Conservation (phyloP, 2,329 filamentous ascomycete species). For the Rhynchosporium agropyri region DNA sequence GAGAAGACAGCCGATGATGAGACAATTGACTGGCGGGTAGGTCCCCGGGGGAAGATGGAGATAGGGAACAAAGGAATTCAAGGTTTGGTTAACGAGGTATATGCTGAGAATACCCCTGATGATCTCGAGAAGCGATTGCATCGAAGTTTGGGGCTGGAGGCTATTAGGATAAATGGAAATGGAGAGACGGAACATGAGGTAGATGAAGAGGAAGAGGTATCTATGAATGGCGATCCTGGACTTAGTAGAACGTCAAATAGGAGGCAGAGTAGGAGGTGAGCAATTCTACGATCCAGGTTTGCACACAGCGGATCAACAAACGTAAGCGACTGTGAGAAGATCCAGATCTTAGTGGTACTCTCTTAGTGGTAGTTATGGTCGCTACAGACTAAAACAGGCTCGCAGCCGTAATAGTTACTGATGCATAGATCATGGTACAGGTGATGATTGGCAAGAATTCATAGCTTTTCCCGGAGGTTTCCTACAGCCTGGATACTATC, state of each 20-base stretch:
- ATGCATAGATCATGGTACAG: too few relatives aligned
- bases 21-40: constrained; percentile 78
- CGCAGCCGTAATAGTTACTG: too few relatives aligned
- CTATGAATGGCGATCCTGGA: constrained; percentile 24
- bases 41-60: constrained; percentile 83
- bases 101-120: constrained; percentile 52
- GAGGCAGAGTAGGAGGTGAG: constrained; percentile 19
- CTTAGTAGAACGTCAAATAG: constrained; percentile 23
- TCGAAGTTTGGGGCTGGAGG: constrained; percentile 60
- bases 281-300: not conserved
- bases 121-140: constrained; percentile 63
- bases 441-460: too few relatives aligned
- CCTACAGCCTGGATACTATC: too few relatives aligned
- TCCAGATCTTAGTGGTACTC: too few relatives aligned
- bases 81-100: constrained; percentile 66
- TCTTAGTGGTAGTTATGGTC: too few relatives aligned
- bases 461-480: too few relatives aligned
- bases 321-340: too few relatives aligned
- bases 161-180: constrained; percentile 22
- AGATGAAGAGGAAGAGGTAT: constrained; percentile 36
- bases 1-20: constrained; percentile 75
- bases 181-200: constrained; percentile 31
- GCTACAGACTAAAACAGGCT: too few relatives aligned
- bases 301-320: too few relatives aligned
- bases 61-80: constrained; percentile 77